These are phyloP conservation scores for Wickerhamiella sergipiensis DNA, from an alignment of 805 yeast species.

Conservation along the genomic window DNA sequence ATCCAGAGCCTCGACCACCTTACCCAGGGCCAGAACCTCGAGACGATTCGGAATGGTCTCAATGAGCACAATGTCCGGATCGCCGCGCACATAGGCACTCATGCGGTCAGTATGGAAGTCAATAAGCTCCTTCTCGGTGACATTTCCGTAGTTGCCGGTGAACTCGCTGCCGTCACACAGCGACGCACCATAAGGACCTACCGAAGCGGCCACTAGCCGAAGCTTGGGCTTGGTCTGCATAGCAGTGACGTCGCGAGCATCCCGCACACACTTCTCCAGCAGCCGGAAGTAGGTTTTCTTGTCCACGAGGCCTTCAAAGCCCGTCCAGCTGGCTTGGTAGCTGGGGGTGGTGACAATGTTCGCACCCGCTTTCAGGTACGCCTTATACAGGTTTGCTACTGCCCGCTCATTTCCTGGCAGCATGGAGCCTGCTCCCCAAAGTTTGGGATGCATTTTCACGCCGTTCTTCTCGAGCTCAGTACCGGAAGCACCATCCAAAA, in stretches of 20 bases:
- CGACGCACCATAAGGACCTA: slow-evolving; percentile 70
- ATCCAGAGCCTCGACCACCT: slow-evolving; percentile 25
- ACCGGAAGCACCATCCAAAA: slow-evolving; percentile 55
- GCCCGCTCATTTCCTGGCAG: slow-evolving; percentile 32
- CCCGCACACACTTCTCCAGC: slow-evolving; percentile 9
- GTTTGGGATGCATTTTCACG: slow-evolving; percentile 30
- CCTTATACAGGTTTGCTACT: slow-evolving; percentile 35
- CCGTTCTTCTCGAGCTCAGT: slow-evolving; percentile 44
- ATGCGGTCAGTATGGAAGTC: slow-evolving; percentile 41
- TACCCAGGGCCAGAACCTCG: slow-evolving; percentile 41
- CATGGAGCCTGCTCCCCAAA: slow-evolving; percentile 49
- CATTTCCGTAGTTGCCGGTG: slow-evolving; percentile 47
- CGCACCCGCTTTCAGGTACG: slow-evolving; percentile 41
- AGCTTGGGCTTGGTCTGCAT: background rate
- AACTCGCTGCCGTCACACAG: slow-evolving; percentile 59
- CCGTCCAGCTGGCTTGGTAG: slow-evolving; percentile 42
- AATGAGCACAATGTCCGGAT: slow-evolving; percentile 42
- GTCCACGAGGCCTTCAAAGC: slow-evolving; percentile 18
- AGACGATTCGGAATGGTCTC: slow-evolving; percentile 58
- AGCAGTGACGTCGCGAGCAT: slow-evolving; percentile 21
- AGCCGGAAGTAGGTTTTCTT: background rate
- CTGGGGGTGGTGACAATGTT: slow-evolving; percentile 42
- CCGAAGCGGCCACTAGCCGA: slow-evolving; percentile 39
- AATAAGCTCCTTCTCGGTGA: slow-evolving; percentile 27
- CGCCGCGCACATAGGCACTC: slow-evolving; percentile 25